phyloP scores from a whole-genome alignment of 1,284 basidiomycete genomes.

The Singerocomus rubriflavus region DNA sequence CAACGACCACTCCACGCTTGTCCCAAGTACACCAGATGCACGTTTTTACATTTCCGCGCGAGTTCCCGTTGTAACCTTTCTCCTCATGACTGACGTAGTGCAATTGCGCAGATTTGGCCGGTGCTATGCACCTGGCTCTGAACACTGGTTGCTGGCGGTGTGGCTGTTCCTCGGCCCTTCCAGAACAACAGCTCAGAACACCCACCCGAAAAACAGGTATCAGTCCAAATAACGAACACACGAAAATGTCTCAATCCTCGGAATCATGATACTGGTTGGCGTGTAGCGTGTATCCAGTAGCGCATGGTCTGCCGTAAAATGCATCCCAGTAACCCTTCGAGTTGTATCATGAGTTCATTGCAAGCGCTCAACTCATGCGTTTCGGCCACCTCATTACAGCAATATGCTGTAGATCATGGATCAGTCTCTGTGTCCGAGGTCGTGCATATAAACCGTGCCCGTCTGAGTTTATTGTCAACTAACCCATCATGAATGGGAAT shows the following conservation, averaged over 20 bases:
- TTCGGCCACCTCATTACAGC: slow-evolving; percentile 18
- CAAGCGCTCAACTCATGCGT: slow-evolving; percentile 1
- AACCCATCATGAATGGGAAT: slow-evolving; percentile 16
- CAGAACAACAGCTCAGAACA: slow-evolving; percentile 20
- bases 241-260: slow-evolving; percentile 17
- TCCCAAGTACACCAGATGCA: neutral
- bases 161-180: slow-evolving; percentile 26
- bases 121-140: slow-evolving; percentile 5
- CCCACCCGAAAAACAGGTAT: neutral
- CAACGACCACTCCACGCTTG: neutral
- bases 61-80: neutral
- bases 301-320: slow-evolving; percentile 7
- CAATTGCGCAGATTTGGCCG: neutral
- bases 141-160: neutral
- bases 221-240: neutral
- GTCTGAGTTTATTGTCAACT: neutral
- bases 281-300: neutral
- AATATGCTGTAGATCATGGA: slow-evolving; percentile 25
- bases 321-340: neutral
- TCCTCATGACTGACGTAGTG: neutral
- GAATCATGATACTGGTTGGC: slow-evolving; percentile 21
- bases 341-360: neutral
- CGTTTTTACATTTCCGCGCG: neutral
- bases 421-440: neutral
- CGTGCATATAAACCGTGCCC: slow-evolving; percentile 16